Conservation (phyloP, 805 yeast genomes). For the Metschnikowia picachoensis region DNA sequence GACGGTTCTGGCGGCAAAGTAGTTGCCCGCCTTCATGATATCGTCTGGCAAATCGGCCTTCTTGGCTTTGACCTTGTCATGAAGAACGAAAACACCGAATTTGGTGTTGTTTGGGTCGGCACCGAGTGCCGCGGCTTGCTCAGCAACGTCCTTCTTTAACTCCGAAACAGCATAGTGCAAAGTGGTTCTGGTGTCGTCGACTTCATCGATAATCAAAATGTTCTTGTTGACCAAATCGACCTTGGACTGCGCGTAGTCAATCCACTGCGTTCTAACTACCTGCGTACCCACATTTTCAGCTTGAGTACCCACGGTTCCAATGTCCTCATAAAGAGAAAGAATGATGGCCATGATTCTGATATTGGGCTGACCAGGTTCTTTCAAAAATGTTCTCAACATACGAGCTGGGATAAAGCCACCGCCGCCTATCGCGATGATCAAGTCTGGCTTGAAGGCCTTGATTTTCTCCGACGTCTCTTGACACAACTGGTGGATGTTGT, state of each 20-base stretch:
- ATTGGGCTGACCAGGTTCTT: constrained; percentile 82
- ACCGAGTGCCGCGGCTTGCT: constrained; percentile 56
- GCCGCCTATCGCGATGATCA: constrained; percentile 90
- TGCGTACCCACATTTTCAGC: constrained; percentile 27
- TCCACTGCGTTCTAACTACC: constrained; percentile 87
- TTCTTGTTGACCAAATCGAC: constrained; percentile 66
- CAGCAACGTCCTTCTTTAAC: constrained; percentile 58
- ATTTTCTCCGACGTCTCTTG: constrained; percentile 59
- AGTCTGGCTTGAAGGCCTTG: constrained; percentile 38
- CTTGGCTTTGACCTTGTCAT: constrained; percentile 80
- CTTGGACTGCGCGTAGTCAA: constrained; percentile 69
- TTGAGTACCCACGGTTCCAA: constrained; percentile 50
- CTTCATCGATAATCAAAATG: constrained; percentile 82
- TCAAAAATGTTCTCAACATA: constrained; percentile 87
- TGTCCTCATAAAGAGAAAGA: constrained; percentile 83
- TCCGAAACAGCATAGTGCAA: constrained; percentile 80
- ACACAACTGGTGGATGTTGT: constrained; percentile 79
- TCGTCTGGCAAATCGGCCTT: constrained; percentile 65
- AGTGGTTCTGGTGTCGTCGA: constrained; percentile 89
- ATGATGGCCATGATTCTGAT: constrained; percentile 94
- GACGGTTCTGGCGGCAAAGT: constrained; percentile 70
- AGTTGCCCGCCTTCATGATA: constrained; percentile 60
- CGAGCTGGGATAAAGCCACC: constrained; percentile 98
- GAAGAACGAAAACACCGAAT: constrained; percentile 75
- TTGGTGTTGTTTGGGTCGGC: constrained; percentile 58